A percentile compares a stretch with the other conserved stretches of the same genome.
These are phyloP conservation scores for Penicillium riverlandense DNA, from an alignment of 495 filamentous ascomycete species.

Conservation along the genomic window DNA sequence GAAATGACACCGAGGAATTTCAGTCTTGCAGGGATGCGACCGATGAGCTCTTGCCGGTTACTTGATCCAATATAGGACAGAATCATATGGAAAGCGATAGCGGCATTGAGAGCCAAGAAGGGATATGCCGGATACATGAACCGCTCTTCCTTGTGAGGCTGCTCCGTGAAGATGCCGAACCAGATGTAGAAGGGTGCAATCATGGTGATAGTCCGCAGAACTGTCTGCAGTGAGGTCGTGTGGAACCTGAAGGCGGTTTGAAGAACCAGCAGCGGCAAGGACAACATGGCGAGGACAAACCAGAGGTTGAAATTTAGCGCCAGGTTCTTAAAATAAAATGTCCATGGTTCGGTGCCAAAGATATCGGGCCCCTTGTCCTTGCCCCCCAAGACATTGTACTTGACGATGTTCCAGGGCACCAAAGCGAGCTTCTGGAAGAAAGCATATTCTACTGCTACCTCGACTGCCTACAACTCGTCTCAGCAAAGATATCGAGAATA, in stretches of 20 bases:
- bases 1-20: constrained; percentile 56
- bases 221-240: constrained; percentile 34
- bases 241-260: constrained; percentile 37
- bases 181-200: constrained; percentile 87
- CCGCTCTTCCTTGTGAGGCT: constrained; percentile 96
- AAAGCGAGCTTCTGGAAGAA: constrained; percentile 74
- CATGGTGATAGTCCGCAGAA: constrained; percentile 67
- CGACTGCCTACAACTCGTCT: constrained; percentile 37
- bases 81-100: constrained; percentile 73
- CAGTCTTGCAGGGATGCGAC: constrained; percentile 61
- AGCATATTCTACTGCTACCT: constrained; percentile 63
- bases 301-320: constrained; percentile 92
- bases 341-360: constrained; percentile 95
- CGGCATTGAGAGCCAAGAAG: constrained; percentile 83
- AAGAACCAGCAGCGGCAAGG: constrained; percentile 53
- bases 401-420: constrained; percentile 86
- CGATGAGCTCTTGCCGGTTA: constrained; percentile 54
- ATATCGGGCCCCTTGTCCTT: constrained; percentile 78
- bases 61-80: constrained; percentile 63
- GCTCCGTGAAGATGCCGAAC: constrained; percentile 82
- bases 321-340: constrained; percentile 91
- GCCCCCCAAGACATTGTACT: constrained; percentile 87
- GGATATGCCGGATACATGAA: constrained; percentile 99
- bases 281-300: constrained; percentile 75
- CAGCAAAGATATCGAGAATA: constrained; percentile 10